Evolutionary conservation across 1,284 basidiomycete species (phyloP).

Genomic region (Rhodotorula sp.): DNA sequence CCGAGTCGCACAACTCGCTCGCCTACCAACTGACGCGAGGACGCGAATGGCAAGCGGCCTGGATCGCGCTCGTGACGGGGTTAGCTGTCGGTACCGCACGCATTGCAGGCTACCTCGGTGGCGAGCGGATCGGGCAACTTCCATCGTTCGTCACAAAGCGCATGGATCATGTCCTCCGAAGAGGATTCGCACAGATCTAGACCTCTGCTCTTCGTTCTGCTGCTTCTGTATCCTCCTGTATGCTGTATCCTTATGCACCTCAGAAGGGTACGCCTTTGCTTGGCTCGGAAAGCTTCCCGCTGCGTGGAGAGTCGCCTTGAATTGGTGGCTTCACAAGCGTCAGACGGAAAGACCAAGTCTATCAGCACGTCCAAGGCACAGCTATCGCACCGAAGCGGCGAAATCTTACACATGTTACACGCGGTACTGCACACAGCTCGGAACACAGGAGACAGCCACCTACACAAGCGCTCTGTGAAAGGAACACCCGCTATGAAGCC

Average conservation of each 20-base stretch:
- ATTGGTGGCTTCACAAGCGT: no score
- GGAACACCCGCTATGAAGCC: not conserved
- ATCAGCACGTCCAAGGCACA: not conserved
- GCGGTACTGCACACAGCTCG: not conserved
- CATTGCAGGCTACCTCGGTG: constrained; percentile 26
- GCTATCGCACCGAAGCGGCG: not conserved
- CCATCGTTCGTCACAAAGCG: constrained; percentile 24
- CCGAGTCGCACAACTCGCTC: not conserved
- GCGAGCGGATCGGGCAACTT: constrained; percentile 9
- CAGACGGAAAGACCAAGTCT: no score
- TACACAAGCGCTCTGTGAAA: not conserved
- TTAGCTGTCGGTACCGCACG: constrained; percentile 28
- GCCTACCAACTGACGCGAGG: not conserved
- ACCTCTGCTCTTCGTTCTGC: not conserved
- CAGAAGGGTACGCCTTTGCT: no score
- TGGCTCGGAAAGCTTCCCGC: no score
- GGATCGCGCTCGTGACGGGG: constrained; percentile 8
- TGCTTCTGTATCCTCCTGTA: not conserved
- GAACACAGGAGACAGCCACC: not conserved
- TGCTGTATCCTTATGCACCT: not conserved
- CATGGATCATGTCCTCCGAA: constrained; percentile 26
- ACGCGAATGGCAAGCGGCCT: constrained; percentile 33
- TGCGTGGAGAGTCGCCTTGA: no score
- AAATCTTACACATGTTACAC: not conserved
- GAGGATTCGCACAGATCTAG: constrained; percentile 3